A percentile compares a stretch with the other conserved stretches of the same genome.
Conservation (phyloP, 495 filamentous ascomycete genomes). For the Achaetomiella virescens region DNA sequence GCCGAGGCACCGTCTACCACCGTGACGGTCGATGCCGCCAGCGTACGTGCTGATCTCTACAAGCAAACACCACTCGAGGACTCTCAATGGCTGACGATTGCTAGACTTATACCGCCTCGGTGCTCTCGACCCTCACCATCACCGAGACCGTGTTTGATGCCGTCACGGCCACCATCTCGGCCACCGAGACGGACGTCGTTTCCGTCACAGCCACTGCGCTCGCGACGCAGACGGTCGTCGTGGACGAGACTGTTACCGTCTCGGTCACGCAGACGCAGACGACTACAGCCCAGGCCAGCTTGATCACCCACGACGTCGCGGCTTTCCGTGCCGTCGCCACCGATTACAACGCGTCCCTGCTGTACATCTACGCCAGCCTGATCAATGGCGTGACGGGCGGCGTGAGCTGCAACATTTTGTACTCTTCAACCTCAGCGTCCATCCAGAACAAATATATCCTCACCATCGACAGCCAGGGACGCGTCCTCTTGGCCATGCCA, state of each 20-base stretch:
- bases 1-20: background rate
- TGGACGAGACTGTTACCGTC: background rate
- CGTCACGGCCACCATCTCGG: no score
- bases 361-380: background rate
- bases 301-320: background rate
- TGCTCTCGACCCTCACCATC: no score
- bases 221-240: background rate
- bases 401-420: background rate
- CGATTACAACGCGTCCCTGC: background rate
- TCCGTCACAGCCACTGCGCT: background rate
- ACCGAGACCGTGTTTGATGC: no score
- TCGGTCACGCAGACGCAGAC: conserved; percentile 1
- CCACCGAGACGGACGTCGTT: background rate
- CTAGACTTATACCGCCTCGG: no score
- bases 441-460: background rate
- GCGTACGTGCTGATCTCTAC: no score
- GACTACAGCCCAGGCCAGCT: conserved; percentile 3
- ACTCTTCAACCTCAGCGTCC: no score
- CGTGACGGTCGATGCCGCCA: no score
- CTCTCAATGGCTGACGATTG: no score
- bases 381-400: background rate
- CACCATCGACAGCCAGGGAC: background rate
- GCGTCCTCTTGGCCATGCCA: background rate
- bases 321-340: background rate
- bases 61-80: no score